Evolutionary conservation across 495 filamentous ascomycete species (phyloP), one percentile per base, ranked within the genome.

Genomic region (Neurospora sp.): DNA sequence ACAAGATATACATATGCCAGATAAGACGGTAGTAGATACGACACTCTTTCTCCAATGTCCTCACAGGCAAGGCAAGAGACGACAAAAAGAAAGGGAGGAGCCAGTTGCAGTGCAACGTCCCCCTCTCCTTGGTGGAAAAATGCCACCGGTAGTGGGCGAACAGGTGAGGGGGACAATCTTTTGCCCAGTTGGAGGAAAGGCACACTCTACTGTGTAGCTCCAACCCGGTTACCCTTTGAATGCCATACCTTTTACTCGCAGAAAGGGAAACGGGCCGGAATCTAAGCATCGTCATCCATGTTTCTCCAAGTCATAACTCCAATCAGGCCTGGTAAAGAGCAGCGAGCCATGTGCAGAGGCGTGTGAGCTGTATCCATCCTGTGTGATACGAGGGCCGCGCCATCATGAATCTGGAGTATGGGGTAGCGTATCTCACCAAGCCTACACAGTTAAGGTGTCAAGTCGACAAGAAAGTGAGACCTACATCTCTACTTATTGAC

Each of bases 71-170:
- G 53, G 12, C 27, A 35, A 65, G 3, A 65, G 22, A 65, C 27
- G 27, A 65, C 27, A 7, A 8, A 65, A 17, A 65, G 27, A 12
- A 27, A 65, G 27, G 53, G 53, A 65, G 27, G 53, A 65, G 53
- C 53, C 53, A 65, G 53, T 65, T 65, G 53, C 53, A 65, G 27
- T 65, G 53, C 27, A 65, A 65, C 53, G 27, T 65, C 53, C 31
- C 68, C 71, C 68, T 42, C 68, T 70, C 68, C 71, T 75, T 75
- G 74, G 74, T 75, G 74, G 74, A 75, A 75, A 73, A 75, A 73
- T 70, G 53, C 44, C 31, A 61, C 71, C 31, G 48, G 68, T 44
- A 61, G 31, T 70, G 39, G 38, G 35, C 3, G 53, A 61, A 14
- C 53, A 61, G 53, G 53, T 9, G 20, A 53, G 44, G 70, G 72